Base-by-base conservation (phyloP, 2,329 filamentous ascomycete genomes). In the Exophiala sp. region DNA sequence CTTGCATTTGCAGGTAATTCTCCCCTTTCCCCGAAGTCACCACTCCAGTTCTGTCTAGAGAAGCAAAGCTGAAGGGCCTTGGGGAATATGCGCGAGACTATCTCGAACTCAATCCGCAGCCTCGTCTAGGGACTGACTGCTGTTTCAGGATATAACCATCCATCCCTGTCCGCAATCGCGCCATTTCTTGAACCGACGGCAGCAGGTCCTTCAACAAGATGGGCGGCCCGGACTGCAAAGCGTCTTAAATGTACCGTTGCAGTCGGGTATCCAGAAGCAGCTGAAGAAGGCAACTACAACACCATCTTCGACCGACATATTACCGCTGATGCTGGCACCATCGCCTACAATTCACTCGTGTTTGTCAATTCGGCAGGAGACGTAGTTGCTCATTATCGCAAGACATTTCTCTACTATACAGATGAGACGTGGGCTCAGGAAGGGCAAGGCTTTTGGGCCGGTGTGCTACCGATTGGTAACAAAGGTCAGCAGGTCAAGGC, bases 371-470 rank as follows among this genome's bases (percentile, higher is more conserved):
- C 78, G 2, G 57, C 63, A 0, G 81, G 80, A 2, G 60, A 70
- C n/a, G 66, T 81, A 2, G 58, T 83, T 10, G 67, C 70, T 38
- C 80, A 82, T 60, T 82, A 83, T 65, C 76, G 80, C 55, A 84
- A 84, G 63, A 72, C 73, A 9, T 82, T 82, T 58, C 73, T 84
- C 52, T 84, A 82, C 68, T 82, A 81, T 65, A 83, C 80, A 6
- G 81, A 84, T 59, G 80, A 82, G 60, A 78, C 76, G 1, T 84
- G 81, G 81, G 78, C 80, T 2, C 60, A 68, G 13, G 78, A 81
- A 66, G 76, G 76, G 2, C 52, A 58, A 18, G 59, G 65, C 24
- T 63, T 65, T 54, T 60, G 62, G 56, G 57, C 59, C 8, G 57
- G 59, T 16, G 57, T 62, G n/a, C 51, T 69, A 3, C 63, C 61